These are phyloP conservation scores for Chaetomium fimeti DNA, from an alignment of 495 filamentous ascomycete genomes.

Conservation along the genomic window DNA sequence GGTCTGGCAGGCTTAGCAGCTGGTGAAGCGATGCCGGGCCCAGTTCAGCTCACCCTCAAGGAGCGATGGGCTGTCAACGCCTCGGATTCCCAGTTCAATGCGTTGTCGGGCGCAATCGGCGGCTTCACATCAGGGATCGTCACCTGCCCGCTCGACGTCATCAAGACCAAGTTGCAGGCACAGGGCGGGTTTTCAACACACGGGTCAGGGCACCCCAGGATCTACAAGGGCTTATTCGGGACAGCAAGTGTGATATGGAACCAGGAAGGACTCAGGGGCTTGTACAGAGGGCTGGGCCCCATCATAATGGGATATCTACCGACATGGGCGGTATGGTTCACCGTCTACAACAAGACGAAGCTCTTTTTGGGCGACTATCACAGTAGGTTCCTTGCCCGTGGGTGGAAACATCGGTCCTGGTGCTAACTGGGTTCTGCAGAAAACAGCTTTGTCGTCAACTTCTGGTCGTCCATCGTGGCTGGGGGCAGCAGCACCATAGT, in stretches of 20 bases:
- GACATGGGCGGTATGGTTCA: conserved; percentile 98
- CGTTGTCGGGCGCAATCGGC: conserved; percentile 79
- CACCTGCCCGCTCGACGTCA: conserved; percentile 96
- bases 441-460: conserved; percentile 51
- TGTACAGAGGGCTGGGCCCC: conserved; percentile 91
- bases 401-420: background rate
- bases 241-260: conserved; percentile 80
- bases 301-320: conserved; percentile 94
- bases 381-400: conserved; percentile 48
- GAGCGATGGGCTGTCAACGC: conserved; percentile 54
- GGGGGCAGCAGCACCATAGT: conserved; percentile 89
- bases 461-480: conserved; percentile 79
- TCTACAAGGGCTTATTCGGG: conserved; percentile 84
- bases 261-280: conserved; percentile 82
- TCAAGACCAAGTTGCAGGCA: conserved; percentile 97
- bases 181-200: conserved; percentile 72
- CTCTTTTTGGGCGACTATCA: conserved; percentile 64
- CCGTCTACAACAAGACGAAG: conserved; percentile 87
- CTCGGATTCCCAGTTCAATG: conserved; percentile 53
- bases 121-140: conserved; percentile 90
- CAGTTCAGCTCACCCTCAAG: conserved; percentile 50
- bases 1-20: conserved; percentile 3
- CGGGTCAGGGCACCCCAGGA: conserved; percentile 47
- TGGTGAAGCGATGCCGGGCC: conserved; percentile 35
- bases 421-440: conserved; percentile 29